phyloP scores from a whole-genome alignment of 352 stramenopile genomes.

The Thalassiosira gravida region DNA sequence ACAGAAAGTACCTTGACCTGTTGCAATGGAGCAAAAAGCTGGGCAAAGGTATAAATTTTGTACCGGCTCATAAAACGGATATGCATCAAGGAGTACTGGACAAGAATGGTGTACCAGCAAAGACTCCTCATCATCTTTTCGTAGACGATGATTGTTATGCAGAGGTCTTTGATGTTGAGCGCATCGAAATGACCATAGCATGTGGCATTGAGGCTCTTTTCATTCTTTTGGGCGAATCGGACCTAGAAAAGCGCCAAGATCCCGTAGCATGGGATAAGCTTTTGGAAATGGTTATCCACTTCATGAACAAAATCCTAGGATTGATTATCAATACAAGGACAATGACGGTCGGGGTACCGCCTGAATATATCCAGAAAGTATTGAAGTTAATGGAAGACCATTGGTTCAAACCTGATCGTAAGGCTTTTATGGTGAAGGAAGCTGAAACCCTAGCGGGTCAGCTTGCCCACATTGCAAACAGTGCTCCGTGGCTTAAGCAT shows the following conservation, averaged over 20 bases:
- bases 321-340: constrained; percentile 22
- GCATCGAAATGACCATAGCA: constrained; percentile 26
- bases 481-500: neutral
- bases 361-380: constrained; percentile 9
- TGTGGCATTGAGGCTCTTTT: constrained; percentile 35
- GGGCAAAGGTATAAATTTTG: neutral
- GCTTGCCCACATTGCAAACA: neutral
- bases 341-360: constrained; percentile 11
- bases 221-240: constrained; percentile 21
- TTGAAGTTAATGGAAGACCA: neutral
- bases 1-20: constrained; percentile 24
- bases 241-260: constrained; percentile 2
- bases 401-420: constrained; percentile 7
- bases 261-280: constrained; percentile 44
- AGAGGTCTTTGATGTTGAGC: constrained; percentile 12
- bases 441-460: neutral
- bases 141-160: constrained; percentile 41
- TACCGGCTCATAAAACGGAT: neutral
- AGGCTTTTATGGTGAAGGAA: neutral
- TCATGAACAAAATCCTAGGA: constrained; percentile 31
- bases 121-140: constrained; percentile 35
- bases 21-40: constrained; percentile 8
- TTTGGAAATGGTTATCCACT: constrained; percentile 24
- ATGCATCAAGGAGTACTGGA: neutral
- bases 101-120: neutral